Evolutionary conservation across 2,329 filamentous ascomycete genomes (phyloP), one percentile per base, ranked within the genome.

Genomic region (Penicillium palitans): DNA sequence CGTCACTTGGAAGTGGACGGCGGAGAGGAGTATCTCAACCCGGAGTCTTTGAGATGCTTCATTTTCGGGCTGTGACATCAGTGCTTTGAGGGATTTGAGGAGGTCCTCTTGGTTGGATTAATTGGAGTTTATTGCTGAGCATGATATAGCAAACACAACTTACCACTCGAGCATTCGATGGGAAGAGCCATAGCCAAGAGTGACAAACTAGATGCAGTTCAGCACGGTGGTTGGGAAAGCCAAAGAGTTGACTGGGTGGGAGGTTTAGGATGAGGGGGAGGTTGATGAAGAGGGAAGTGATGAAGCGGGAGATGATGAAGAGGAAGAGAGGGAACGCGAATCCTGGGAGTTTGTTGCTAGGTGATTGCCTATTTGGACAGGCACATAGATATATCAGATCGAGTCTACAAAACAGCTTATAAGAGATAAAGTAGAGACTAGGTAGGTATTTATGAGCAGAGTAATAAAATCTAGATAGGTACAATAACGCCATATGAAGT

Each of bases 391-490:
- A 40, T 19, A 25, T 25, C 21, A 35, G 17, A 19, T n/a, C 31
- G 6, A 35, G 6, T 25, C 15, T 27, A 51, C 33, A 7, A 51
- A 19, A 40, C 17, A 51, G 12, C 21, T 15, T 19, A 50, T 19
- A 10, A 19, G 12, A 25, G 3, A 17, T 19, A 10, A 41, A 40
- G 39, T 54, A 21, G 13, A 33, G 10, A 49, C 40, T 19, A 45
- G 25, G 4, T 42, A 42, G 40, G 9, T 27, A 51, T 45, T 40
- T 35, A 53, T 62, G 62, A 63, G 61, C 37, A 62, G 62, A 65
- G 62, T 63, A 51, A 60, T 64, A 42, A 57, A 41, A 41, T 50
- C 52, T 27, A 47, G 45, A 47, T 53, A 51, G 21, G 44, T 48
- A 61, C 27, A 51, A n/a, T 25, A 60, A 56, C 61, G 49, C 63